phyloP scores from a whole-genome alignment of 805 yeast genomes.

The Pachysolen tannophilus region DNA sequence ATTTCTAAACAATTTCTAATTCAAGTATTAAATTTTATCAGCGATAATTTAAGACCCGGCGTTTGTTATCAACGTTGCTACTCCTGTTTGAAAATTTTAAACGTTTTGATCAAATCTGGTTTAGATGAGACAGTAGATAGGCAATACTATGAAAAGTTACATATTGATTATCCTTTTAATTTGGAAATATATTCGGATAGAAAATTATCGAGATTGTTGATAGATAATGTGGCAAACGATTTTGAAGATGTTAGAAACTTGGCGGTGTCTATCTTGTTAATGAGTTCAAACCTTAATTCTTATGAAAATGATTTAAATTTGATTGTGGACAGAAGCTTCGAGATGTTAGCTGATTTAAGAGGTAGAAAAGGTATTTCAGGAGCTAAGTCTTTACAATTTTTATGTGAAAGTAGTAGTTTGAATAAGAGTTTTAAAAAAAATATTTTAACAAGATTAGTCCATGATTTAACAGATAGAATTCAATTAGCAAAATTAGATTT shows the following conservation, averaged over 20 bases:
- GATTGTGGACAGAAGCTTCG: constrained; percentile 15
- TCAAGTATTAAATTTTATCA: constrained; percentile 28
- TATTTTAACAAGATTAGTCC: constrained; percentile 25
- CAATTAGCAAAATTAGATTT: constrained; percentile 26
- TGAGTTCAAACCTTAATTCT: constrained; percentile 30
- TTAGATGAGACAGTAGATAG: constrained; percentile 38
- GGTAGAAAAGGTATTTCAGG: constrained; percentile 76
- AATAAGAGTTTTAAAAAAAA: constrained; percentile 12
- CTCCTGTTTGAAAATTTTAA: constrained; percentile 40
- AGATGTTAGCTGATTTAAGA: constrained; percentile 30
- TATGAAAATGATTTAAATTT: constrained; percentile 14
- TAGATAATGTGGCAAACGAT: constrained; percentile 59
- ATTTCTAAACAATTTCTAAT: constrained; percentile 30
- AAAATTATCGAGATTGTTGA: constrained; percentile 36
- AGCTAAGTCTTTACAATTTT: constrained; percentile 53
- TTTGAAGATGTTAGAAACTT: constrained; percentile 68
- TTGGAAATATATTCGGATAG: constrained; percentile 31
- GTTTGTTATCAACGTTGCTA: constrained; percentile 46
- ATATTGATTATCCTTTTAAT: constrained; percentile 40
- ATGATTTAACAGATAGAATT: constrained; percentile 25
- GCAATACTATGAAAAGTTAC: constrained; percentile 32
- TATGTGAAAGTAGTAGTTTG: constrained; percentile 25
- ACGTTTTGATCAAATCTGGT: constrained; percentile 43
- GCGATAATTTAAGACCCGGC: constrained; percentile 41
- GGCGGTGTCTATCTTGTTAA: constrained; percentile 37